Base-by-base conservation (phyloP, 2,329 filamentous ascomycete species). In the Cytospora piceae region DNA sequence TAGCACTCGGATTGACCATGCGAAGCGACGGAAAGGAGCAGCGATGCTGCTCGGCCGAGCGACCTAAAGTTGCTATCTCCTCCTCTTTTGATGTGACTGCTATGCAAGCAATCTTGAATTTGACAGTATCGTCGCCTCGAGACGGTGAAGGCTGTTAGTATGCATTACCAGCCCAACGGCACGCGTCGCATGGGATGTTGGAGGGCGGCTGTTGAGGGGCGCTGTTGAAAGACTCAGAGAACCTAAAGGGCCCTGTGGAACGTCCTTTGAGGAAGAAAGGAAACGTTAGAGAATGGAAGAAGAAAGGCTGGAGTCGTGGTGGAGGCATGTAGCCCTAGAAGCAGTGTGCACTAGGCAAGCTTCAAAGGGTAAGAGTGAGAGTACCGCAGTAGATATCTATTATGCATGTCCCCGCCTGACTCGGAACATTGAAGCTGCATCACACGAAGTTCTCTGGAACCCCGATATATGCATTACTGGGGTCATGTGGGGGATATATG, bases 1-100 rank as follows among this genome's bases (percentile, higher is more conserved):
- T 52, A 22, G 53, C 31, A 57, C 53, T 39, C 31, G 61, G 39
- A 63, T 31, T 29, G 51, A 20, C 39, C 37, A 46, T 46, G 31
- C 53, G 53, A 55, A 63, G 42, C 53, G 32, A 39, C 46, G 52
- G 34, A 56, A 22, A 56, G 29, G 61, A 57, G 61, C 61, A 57
- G 39, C 29, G 29, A 39, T 57, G 53, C 51, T 63, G 53, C 51
- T 51, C 61, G 39, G 39, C 53, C 61, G 53, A 57, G 53, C 37
- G 17, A 51, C 61, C 55, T 39, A 46, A 52, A 24, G 4, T 20
- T 37, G 53, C 39, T 37, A 12, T 42, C 17, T 34, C 59, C 17
- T 51, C 17, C 17, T 37, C 12, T 55, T 17, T 29, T 29, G 6
- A 32, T 15, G 27, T 29, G 29, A 22, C 14, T 27, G 58, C 58